These are phyloP conservation scores for Rutstroemia sp. DNA, from an alignment of 2,329 filamentous ascomycete genomes.

Conservation along the genomic window DNA sequence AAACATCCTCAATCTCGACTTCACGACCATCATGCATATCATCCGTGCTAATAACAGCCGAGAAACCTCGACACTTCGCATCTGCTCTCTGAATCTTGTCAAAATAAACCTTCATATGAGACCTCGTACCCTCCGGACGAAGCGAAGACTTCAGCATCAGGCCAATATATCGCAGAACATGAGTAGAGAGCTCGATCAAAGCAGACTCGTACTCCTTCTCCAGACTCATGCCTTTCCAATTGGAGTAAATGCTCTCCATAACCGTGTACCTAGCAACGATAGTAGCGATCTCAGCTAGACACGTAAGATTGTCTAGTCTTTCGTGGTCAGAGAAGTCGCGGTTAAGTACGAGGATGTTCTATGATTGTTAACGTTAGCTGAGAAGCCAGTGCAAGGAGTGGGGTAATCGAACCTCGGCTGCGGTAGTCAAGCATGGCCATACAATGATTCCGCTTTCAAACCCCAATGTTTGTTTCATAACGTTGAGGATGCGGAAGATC, in stretches of 20 bases:
- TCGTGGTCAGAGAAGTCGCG: neutral
- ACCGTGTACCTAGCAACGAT: conserved; percentile 14
- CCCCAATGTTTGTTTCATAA: conserved; percentile 6
- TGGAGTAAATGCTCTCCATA: conserved; percentile 14
- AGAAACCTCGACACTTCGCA: neutral
- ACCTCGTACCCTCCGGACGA: too few relatives aligned
- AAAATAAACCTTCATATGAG: neutral
- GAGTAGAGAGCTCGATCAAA: conserved; percentile 6
- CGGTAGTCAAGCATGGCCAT: conserved; percentile 4
- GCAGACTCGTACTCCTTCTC: neutral
- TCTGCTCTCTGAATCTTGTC: neutral
- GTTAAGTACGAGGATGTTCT: neutral
- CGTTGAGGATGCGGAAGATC: conserved; percentile 1
- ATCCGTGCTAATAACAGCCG: neutral
- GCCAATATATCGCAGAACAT: conserved; percentile 4
- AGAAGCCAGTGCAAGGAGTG: neutral
- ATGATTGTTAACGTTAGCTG: neutral
- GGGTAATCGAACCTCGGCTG: neutral
- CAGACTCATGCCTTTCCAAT: conserved; percentile 12
- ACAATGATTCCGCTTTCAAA: conserved; percentile 5
- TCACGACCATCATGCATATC: neutral
- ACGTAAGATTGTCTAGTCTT: neutral
- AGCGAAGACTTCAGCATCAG: neutral
- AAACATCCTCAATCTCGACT: neutral
- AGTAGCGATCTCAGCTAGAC: conserved; percentile 4